phyloP scores from a whole-genome alignment of 2,329 filamentous ascomycete species.

The Diplocarpon mali region DNA sequence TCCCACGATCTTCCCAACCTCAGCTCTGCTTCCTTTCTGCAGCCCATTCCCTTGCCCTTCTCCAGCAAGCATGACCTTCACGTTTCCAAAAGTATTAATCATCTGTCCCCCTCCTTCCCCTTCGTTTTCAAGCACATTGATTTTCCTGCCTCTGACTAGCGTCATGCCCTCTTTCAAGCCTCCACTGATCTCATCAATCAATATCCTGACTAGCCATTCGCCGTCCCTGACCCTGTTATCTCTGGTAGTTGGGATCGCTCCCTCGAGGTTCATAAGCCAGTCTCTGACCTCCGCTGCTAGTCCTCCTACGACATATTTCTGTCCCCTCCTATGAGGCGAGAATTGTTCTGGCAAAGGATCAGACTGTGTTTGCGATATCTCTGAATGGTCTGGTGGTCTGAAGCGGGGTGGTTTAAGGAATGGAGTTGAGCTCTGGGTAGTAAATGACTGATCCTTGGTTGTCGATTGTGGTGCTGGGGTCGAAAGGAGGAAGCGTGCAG shows the following conservation, averaged over 20 bases:
- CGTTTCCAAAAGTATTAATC: slow-evolving; percentile 11
- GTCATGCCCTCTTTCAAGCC: slow-evolving; percentile 19
- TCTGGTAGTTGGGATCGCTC: slow-evolving; percentile 10
- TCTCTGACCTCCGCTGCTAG: slow-evolving; percentile 37
- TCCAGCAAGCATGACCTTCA: slow-evolving; percentile 25
- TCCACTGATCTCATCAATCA: slow-evolving; percentile 23
- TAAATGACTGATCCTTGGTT: slow-evolving; percentile 2
- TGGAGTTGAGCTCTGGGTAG: slow-evolving; percentile 2
- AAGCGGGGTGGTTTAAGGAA: slow-evolving; percentile 27
- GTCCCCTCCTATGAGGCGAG: slow-evolving; percentile 38
- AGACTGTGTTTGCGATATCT: slow-evolving; percentile 5
- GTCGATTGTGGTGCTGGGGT: slow-evolving; percentile 17
- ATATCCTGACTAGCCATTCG: slow-evolving; percentile 23
- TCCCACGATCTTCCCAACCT: slow-evolving; percentile 21
- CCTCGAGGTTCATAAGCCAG: slow-evolving; percentile 37
- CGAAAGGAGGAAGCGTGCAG: slow-evolving; percentile 25
- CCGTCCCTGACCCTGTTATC: slow-evolving; percentile 11
- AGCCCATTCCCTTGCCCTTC: slow-evolving; percentile 20
- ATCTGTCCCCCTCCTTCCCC: slow-evolving; percentile 4
- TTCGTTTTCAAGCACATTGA: slow-evolving; percentile 7
- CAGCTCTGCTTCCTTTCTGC: slow-evolving; percentile 18
- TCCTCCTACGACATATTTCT: slow-evolving; percentile 38
- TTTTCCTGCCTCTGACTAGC: slow-evolving; percentile 21
- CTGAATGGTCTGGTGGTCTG: slow-evolving; percentile 20
- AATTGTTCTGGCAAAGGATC: slow-evolving; percentile 40